Evolutionary conservation across 192 early-diverging fungal genomes (phyloP).

Genomic region (Borealophlyctis nickersoniae): DNA sequence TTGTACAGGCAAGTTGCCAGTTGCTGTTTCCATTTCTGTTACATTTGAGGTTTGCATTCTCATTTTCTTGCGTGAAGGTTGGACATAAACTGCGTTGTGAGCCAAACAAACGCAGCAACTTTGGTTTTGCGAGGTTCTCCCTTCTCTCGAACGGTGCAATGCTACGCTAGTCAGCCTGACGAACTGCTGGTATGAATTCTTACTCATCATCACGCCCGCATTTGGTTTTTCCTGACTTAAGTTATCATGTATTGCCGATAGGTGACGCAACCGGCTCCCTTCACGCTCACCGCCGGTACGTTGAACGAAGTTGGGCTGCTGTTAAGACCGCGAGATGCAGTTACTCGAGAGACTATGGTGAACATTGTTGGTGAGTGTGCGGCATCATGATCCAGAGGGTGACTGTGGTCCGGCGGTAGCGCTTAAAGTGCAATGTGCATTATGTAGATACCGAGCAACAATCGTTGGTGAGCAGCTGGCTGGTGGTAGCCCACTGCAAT

Average conservation of each 20-base stretch:
- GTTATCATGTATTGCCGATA: neutral
- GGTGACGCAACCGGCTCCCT: constrained; percentile 31
- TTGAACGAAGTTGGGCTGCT: constrained; percentile 45
- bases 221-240: neutral
- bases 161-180: constrained; percentile 32
- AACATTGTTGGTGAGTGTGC: constrained; percentile 46
- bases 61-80: constrained; percentile 24
- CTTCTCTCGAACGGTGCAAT: constrained; percentile 32
- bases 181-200: constrained; percentile 19
- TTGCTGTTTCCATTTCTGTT: neutral
- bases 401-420: too few species aligned
- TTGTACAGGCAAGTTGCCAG: constrained; percentile 25
- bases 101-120: constrained; percentile 40
- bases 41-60: constrained; percentile 1
- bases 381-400: too few species aligned
- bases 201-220: neutral
- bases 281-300: constrained; percentile 38
- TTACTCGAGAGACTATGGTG: constrained; percentile 17
- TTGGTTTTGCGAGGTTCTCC: constrained; percentile 42
- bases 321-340: constrained; percentile 23
- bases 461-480: constrained; percentile 37
- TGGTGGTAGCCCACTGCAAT: constrained; percentile 37
- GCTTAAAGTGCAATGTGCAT: too few species aligned
- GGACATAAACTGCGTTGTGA: constrained; percentile 43
- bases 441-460: constrained; percentile 36